phyloP scores from a whole-genome alignment of 1,284 basidiomycete genomes.

The Ustilago crameri region DNA sequence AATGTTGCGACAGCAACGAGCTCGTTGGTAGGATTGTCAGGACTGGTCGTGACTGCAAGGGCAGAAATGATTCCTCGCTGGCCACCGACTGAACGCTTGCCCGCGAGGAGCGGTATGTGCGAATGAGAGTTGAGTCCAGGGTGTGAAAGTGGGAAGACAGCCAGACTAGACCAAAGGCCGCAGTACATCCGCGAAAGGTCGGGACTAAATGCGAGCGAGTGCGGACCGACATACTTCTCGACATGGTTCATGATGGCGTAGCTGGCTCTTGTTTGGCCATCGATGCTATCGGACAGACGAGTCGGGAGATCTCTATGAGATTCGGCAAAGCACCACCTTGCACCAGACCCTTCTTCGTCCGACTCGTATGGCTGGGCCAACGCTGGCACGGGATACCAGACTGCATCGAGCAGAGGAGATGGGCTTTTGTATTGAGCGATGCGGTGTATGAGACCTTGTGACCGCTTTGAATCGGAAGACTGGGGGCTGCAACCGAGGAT shows the following conservation, averaged over 20 bases:
- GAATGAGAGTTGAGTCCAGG: conserved; percentile 56
- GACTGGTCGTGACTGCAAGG: conserved; percentile 22
- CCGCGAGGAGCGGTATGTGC: conserved; percentile 22
- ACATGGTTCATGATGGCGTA: conserved; percentile 62
- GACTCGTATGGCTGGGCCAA: conserved; percentile 4
- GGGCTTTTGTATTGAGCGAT: conserved; percentile 11
- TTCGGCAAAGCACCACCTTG: conserved; percentile 56
- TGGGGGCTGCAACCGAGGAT: conserved; percentile 11
- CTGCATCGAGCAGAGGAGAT: conserved; percentile 49
- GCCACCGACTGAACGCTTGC: conserved; percentile 19
- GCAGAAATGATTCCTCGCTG: conserved; percentile 54
- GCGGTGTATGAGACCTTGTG: not conserved
- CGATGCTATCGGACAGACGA: conserved; percentile 41
- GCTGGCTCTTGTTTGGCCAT: conserved; percentile 34
- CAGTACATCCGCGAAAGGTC: conserved; percentile 55
- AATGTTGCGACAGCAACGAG: conserved; percentile 59
- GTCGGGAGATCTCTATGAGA: conserved; percentile 49
- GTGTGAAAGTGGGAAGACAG: conserved; percentile 39
- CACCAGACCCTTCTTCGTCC: not conserved
- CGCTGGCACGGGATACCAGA: conserved; percentile 54
- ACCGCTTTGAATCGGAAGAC: not conserved
- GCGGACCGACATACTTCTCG: conserved; percentile 55
- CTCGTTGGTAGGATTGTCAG: conserved; percentile 24
- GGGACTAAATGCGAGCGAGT: conserved; percentile 50
- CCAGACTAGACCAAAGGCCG: conserved; percentile 35